Evolutionary conservation across 192 early-diverging fungal genomes (phyloP).

Genomic region (Thoreauomyces humboldtii): DNA sequence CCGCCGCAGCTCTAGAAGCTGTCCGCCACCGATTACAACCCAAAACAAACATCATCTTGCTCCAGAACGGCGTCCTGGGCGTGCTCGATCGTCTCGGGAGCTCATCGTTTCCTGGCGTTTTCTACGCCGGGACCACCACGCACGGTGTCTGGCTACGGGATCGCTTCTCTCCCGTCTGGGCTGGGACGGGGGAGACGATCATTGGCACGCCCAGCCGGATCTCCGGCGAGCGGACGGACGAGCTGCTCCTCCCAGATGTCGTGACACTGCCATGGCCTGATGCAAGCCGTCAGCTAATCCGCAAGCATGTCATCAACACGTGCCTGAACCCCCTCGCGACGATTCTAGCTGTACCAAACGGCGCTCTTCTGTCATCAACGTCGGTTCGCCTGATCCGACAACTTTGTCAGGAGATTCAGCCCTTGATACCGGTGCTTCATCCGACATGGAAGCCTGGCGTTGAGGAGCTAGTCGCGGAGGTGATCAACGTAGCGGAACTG

Average conservation of each 20-base stretch:
- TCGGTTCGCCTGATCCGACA: not conserved
- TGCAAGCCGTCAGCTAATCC: conserved; percentile 2
- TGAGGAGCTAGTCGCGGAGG: not conserved
- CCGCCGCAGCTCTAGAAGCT: conserved; percentile 45
- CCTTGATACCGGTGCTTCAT: conserved; percentile 1
- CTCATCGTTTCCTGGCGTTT: conserved; percentile 9
- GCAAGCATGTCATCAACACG: conserved; percentile 61
- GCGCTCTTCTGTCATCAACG: conserved; percentile 37
- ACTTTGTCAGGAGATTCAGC: conserved; percentile 7
- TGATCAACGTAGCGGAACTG: conserved; percentile 6
- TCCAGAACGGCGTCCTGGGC: conserved; percentile 68
- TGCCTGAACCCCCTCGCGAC: conserved; percentile 67
- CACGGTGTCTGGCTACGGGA: conserved; percentile 51
- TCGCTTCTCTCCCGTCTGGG: conserved; percentile 53
- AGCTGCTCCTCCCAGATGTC: conserved; percentile 22
- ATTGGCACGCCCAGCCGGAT: conserved; percentile 37
- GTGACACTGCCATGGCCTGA: not conserved
- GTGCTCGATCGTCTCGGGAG: conserved; percentile 18
- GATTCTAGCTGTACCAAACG: conserved; percentile 55
- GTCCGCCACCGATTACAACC: conserved; percentile 46
- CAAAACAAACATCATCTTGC: conserved; percentile 52
- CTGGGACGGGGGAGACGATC: conserved; percentile 52
- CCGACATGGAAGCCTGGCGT: not conserved
- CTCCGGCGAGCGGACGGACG: not conserved
- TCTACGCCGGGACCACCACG: conserved; percentile 52